These are phyloP conservation scores for Fusarium sp. DNA, from an alignment of 2,329 filamentous ascomycete species.

Conservation along the genomic window DNA sequence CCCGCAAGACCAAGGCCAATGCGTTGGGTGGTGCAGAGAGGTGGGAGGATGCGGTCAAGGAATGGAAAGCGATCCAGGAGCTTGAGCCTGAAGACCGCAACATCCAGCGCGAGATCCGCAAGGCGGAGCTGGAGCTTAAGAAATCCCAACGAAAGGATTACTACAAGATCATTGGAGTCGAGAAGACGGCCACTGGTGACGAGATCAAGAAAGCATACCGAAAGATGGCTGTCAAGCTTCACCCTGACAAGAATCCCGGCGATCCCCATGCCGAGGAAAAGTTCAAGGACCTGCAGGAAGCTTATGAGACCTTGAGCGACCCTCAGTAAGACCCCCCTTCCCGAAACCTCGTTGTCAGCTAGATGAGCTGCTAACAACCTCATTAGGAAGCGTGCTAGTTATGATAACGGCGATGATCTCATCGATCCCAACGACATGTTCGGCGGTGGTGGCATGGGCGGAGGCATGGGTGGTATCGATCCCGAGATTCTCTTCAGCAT, in stretches of 20 bases:
- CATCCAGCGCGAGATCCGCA: constrained; percentile 85
- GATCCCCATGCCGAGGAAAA: constrained; percentile 85
- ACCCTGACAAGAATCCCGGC: constrained; percentile 97
- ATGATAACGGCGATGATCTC: constrained; percentile 92
- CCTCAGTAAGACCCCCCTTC: constrained; percentile 75
- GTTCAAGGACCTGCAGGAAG: constrained; percentile 98
- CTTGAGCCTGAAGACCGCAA: constrained; percentile 82
- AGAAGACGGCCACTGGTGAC: constrained; percentile 84
- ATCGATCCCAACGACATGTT: constrained; percentile 91
- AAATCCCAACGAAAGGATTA: constrained; percentile 98
- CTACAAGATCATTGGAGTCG: constrained; percentile 93
- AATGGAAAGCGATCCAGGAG: constrained; percentile 89
- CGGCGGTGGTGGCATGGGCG: constrained; percentile 71
- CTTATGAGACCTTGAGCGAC: constrained; percentile 95
- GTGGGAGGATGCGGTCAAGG: constrained; percentile 91
- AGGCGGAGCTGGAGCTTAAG: constrained; percentile 94
- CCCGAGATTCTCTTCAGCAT: constrained; percentile 85
- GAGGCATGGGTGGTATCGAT: constrained; percentile 76
- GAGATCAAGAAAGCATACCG: constrained; percentile 98
- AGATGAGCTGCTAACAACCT: constrained; percentile 50
- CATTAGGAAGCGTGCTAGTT: constrained; percentile 82
- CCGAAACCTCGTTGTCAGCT: no score
- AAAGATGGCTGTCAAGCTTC: constrained; percentile 91
- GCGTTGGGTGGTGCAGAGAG: constrained; percentile 84
- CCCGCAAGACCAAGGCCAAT: constrained; percentile 92